Evolutionary conservation across 345 rosid species (phyloP).

Genomic region (Citrus sp.): DNA sequence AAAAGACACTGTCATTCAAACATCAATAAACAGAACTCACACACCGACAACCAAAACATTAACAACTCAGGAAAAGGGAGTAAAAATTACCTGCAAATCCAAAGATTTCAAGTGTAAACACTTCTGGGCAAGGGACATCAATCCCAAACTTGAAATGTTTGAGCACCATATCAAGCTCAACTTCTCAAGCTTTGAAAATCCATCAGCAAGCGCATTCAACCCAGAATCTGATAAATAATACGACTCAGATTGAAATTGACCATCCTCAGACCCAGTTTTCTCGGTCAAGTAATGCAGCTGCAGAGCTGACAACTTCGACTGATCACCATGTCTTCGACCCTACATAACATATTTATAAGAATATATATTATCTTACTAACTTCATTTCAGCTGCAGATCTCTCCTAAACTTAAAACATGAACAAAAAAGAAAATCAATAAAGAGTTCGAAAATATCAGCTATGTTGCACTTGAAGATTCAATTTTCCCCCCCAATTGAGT

Average conservation of each 20-base stretch:
- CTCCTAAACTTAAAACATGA: background rate
- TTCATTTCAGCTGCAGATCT: background rate
- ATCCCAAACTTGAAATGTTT: slow-evolving; percentile 60
- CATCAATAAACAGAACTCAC: slow-evolving; percentile 1
- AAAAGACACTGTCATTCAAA: background rate
- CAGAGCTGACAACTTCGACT: slow-evolving; percentile 21
- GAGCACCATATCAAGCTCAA: slow-evolving; percentile 91
- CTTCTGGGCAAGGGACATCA: slow-evolving; percentile 55
- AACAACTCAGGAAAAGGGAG: background rate
- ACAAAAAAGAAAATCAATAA: background rate
- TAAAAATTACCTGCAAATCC: slow-evolving; percentile 66
- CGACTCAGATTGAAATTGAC: slow-evolving; percentile 29
- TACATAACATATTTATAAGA: slow-evolving; percentile 20
- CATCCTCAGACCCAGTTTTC: slow-evolving; percentile 32
- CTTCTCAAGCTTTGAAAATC: slow-evolving; percentile 65
- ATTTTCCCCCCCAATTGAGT: background rate
- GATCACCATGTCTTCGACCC: slow-evolving; percentile 46
- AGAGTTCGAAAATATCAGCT: background rate
- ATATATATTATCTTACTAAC: background rate
- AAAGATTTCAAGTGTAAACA: slow-evolving; percentile 63
- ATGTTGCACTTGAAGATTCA: background rate
- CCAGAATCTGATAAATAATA: slow-evolving; percentile 68
- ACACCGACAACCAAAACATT: background rate
- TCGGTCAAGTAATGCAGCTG: slow-evolving; percentile 25
- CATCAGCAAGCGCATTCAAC: slow-evolving; percentile 55